Percentiles rank a stretch among this genome's conserved stretches.
Conservation (phyloP, 2,329 filamentous ascomycete species). For the Diplodia mutila region DNA sequence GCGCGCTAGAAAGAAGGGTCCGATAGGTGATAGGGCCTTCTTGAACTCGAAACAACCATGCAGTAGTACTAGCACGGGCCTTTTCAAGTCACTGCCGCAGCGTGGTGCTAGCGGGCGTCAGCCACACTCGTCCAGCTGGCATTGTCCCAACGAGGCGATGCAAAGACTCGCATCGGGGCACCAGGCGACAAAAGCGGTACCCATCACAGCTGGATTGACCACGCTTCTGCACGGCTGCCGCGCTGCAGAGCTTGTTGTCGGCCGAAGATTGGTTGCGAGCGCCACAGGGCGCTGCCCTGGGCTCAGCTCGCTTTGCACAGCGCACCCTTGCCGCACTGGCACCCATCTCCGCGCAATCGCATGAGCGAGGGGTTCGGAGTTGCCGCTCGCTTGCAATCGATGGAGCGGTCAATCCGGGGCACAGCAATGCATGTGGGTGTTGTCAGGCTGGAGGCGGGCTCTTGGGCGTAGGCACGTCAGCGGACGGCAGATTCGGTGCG, state of each 20-base stretch:
- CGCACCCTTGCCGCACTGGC: not conserved
- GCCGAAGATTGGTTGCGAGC: slow-evolving; percentile 2
- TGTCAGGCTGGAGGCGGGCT: not conserved
- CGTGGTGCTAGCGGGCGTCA: not conserved
- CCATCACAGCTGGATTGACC: not conserved
- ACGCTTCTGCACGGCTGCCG: slow-evolving; percentile 1
- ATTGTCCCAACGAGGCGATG: not conserved
- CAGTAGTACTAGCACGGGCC: not conserved
- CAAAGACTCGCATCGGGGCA: not conserved
- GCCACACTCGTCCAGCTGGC: slow-evolving; percentile 1
- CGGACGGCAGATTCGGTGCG: not conserved
- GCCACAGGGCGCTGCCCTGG: slow-evolving; percentile 6
- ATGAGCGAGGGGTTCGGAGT: slow-evolving; percentile 9
- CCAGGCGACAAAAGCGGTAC: not conserved
- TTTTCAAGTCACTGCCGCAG: not conserved
- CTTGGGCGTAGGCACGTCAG: slow-evolving; percentile 3
- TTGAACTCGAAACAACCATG: not conserved
- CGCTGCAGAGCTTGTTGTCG: slow-evolving; percentile 2
- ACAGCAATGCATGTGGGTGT: not conserved
- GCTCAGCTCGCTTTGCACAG: slow-evolving; percentile 7
- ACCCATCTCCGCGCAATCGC: slow-evolving; percentile 1
- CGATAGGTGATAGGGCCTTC: not conserved
- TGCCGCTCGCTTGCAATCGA: slow-evolving; percentile 20
- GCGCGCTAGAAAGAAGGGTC: not conserved
- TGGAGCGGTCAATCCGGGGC: slow-evolving; percentile 12